These are phyloP conservation scores for Solanum boliviense DNA, from an alignment of 257 asterid species.

Conservation along the genomic window DNA sequence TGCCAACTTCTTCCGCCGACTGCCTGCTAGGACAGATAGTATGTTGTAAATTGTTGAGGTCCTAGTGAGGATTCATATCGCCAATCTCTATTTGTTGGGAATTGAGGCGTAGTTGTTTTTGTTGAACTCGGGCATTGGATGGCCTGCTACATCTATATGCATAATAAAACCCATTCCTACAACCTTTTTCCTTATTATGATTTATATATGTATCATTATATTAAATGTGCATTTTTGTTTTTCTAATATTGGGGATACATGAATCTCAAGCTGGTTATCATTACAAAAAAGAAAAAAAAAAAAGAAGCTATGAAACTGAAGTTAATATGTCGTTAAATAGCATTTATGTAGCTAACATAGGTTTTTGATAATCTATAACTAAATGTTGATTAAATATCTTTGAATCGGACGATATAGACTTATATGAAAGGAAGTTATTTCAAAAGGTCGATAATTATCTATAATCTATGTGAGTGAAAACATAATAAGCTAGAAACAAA, in stretches of 20 bases:
- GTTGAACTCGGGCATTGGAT: neutral
- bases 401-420: neutral
- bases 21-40: constrained; percentile 64
- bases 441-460: neutral
- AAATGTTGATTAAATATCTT: neutral
- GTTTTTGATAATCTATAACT: neutral
- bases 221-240: neutral
- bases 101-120: neutral
- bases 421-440: neutral
- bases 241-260: neutral
- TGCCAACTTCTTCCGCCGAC: constrained; percentile 67
- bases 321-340: neutral
- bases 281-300: neutral
- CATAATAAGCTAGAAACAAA: too few species aligned
- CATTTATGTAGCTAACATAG: neutral
- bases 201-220: neutral
- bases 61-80: neutral
- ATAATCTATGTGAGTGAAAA: too few species aligned
- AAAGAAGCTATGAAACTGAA: neutral
- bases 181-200: neutral
- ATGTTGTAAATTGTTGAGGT: constrained; percentile 32
- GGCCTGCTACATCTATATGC: neutral
- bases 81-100: neutral
- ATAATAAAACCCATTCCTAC: neutral
- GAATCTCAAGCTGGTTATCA: neutral